Base-by-base conservation (phyloP, 345 rosid genomes). In the Eucalyptus cloeziana region DNA sequence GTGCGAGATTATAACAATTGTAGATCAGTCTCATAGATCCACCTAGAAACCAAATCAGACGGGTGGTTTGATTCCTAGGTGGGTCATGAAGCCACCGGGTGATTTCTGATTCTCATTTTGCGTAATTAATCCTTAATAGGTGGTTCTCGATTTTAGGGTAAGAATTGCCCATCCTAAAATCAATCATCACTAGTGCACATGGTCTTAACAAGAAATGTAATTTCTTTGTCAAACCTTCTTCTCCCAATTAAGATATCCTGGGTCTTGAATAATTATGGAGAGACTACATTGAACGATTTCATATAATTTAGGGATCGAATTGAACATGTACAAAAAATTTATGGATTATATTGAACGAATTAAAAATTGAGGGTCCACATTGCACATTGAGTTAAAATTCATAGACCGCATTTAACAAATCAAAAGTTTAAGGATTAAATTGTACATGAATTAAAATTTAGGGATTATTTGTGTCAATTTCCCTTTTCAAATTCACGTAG, bases 81-180 rank as follows among this genome's bases (percentile, higher is more conserved):
- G 2, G 10, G 4, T 52, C 10, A 52, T 52, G 58, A 19, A 52
- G 1, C 1, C 5, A 52, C 7, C 9, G 2, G 2, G 10, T 0
- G 2, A 52, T 52, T 52, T 52, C 0, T 19, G 0, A 0, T 52
- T 52, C 5, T 52, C 58, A 52, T 19, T 7, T 52, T 52, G 9
- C 19, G 10, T 0, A 52, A 3, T 2, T 7, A 52, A 1, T 52
- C 25, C 10, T 52, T 7, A 19, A 52, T 52, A 3, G 1, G 25
- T 52, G 1, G 1, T 52, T 52, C 0, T 21, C 2, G 1, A 52
- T 21, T 21, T 4, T 0, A 19, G 0, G 0, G 0, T 19, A 52
- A 52, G 24, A 52, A 52, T 0, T 21, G 2, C 0, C 2, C 10
- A 52, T 3, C 58, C 1, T 52, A 52, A 52, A 52, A 52, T 21